These are phyloP conservation scores for Stropharia rugosoannulata DNA, from an alignment of 768 basidiomycete genomes.

Conservation along the genomic window DNA sequence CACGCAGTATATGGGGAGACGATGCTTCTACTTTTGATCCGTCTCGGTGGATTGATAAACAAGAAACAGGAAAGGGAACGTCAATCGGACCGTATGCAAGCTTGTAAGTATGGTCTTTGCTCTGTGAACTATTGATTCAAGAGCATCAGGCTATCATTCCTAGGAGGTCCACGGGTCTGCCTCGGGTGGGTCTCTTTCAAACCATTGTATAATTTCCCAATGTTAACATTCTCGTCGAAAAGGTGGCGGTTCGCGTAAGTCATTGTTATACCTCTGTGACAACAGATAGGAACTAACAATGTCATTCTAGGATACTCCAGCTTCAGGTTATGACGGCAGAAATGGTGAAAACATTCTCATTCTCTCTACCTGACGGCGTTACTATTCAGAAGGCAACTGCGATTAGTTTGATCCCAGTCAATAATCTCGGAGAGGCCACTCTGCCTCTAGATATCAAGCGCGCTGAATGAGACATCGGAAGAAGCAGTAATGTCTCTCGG, in stretches of 20 bases:
- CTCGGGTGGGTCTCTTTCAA: slow-evolving; percentile 1
- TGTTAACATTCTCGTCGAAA: not conserved
- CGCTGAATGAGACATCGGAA: not conserved
- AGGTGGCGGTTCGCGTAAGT: slow-evolving; percentile 11
- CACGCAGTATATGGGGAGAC: slow-evolving; percentile 3
- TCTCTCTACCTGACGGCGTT: not conserved
- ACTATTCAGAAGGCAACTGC: slow-evolving; percentile 1
- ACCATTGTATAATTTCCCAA: not conserved
- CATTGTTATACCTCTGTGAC: not conserved
- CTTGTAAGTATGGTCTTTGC: not conserved
- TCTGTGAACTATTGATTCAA: no score
- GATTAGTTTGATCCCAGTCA: not conserved
- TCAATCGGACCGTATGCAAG: slow-evolving; percentile 9
- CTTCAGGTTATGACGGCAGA: slow-evolving; percentile 1
- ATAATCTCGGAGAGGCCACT: not conserved
- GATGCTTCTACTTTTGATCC: slow-evolving; percentile 6
- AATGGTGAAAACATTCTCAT: not conserved
- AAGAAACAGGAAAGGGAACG: not conserved
- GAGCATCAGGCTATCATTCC: not conserved
- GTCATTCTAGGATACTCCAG: not conserved
- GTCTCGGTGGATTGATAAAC: slow-evolving; percentile 4
- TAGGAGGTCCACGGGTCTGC: slow-evolving; percentile 9
- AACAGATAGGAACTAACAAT: not conserved
- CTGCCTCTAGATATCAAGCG: not conserved
- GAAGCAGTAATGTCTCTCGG: no score